phyloP scores from a whole-genome alignment of 352 stramenopile species.

The Phytophthora aleatoria region DNA sequence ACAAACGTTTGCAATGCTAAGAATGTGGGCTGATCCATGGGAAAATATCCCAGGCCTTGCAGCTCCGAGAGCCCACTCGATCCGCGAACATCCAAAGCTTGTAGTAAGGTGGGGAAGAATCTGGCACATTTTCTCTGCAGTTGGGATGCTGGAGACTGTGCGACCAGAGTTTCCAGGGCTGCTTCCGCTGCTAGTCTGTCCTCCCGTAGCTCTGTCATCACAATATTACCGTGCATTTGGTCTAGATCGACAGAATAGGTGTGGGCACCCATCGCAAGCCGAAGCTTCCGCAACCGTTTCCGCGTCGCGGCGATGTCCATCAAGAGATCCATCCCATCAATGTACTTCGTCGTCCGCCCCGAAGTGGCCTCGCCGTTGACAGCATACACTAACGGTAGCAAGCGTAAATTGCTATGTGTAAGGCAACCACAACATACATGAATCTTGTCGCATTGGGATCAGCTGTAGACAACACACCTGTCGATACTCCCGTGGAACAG shows the following conservation, averaged over 20 bases:
- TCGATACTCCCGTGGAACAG: conserved; percentile 64
- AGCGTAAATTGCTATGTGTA: conserved; percentile 33
- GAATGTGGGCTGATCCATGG: conserved; percentile 55
- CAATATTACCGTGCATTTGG: conserved; percentile 2
- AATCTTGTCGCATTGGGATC: not conserved
- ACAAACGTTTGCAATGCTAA: conserved; percentile 60
- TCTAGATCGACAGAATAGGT: conserved; percentile 10
- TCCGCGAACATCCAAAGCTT: conserved; percentile 34
- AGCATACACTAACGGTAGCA: conserved; percentile 7
- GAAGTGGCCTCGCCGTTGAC: not conserved
- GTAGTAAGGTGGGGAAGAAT: conserved; percentile 56
- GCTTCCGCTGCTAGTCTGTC: conserved; percentile 20
- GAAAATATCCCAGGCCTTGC: conserved; percentile 50
- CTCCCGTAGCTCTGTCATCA: conserved; percentile 10
- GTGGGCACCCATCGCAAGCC: conserved; percentile 29
- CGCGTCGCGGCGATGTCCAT: conserved; percentile 36
- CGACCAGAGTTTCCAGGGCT: conserved; percentile 37
- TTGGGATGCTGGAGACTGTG: conserved; percentile 33
- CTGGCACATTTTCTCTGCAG: conserved; percentile 36
- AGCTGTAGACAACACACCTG: conserved; percentile 17
- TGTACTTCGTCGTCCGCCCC: conserved; percentile 1
- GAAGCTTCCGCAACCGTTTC: conserved; percentile 57
- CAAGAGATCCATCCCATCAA: conserved; percentile 65
- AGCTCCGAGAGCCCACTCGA: conserved; percentile 49
- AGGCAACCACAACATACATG: not conserved